A percentile compares a stretch with the other conserved stretches of the same genome.
These are phyloP conservation scores for Penicillium sumatraense DNA, from an alignment of 2,329 filamentous ascomycete species.

Conservation along the genomic window DNA sequence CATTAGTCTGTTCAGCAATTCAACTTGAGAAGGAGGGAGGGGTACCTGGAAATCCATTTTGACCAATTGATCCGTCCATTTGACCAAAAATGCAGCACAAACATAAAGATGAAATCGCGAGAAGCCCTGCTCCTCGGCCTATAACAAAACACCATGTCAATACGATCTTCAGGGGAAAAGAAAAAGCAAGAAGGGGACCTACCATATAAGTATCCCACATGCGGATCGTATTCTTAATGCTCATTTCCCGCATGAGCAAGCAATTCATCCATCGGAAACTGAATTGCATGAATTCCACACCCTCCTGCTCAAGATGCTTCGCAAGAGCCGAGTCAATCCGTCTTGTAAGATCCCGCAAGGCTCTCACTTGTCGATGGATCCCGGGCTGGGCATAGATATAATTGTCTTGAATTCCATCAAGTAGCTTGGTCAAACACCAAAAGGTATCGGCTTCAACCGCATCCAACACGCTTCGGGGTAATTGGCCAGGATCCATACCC, in stretches of 20 bases:
- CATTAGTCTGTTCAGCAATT: not conserved
- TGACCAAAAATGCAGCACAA: constrained; percentile 95
- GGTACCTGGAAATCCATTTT: constrained; percentile 89
- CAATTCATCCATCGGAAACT: constrained; percentile 99
- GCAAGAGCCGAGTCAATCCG: constrained; percentile 84
- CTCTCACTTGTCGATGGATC: constrained; percentile 90
- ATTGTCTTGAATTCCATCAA: constrained; percentile 99
- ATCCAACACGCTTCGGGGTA: constrained; percentile 88
- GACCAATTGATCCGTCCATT: constrained; percentile 93
- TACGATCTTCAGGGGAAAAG: not conserved
- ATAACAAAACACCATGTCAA: constrained; percentile 21
- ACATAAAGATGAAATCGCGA: constrained; percentile 98
- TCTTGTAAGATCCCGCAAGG: constrained; percentile 85
- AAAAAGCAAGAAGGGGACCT: constrained; percentile 25
- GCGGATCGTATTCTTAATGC: constrained; percentile 91
- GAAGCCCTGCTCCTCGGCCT: constrained; percentile 98
- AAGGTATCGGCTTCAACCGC: constrained; percentile 98
- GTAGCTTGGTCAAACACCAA: constrained; percentile 95
- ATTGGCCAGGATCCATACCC: constrained; percentile 94
- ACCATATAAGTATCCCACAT: constrained; percentile 99
- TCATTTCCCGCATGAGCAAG: constrained; percentile 95
- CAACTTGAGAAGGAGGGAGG: not conserved
- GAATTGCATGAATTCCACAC: constrained; percentile 98
- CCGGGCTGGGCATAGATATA: constrained; percentile 98
- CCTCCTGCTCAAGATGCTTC: constrained; percentile 85